Evolutionary conservation across 768 basidiomycete species (phyloP).

Genomic region (Brasilioporus rufonigricans): DNA sequence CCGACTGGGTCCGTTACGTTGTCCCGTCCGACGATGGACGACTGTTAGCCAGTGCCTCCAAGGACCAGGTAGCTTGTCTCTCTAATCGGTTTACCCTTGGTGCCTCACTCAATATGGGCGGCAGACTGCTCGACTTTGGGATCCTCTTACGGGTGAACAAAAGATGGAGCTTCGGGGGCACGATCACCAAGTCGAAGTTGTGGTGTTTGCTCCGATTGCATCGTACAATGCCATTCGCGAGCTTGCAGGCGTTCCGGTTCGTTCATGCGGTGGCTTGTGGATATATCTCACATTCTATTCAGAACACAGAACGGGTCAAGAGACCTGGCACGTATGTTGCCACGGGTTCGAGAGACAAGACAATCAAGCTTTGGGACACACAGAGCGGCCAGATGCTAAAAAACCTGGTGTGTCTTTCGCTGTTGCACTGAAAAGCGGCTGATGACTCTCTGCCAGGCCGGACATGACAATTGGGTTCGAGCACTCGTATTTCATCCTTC

Average conservation of each 20-base stretch:
- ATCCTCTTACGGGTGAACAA: constrained; percentile 67
- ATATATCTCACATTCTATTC: background rate
- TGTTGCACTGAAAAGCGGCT: constrained; percentile 1
- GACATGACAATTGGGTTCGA: constrained; percentile 90
- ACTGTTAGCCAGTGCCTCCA: constrained; percentile 76
- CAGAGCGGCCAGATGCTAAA: constrained; percentile 77
- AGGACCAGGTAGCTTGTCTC: constrained; percentile 67
- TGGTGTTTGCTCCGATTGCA: constrained; percentile 75
- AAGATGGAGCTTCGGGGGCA: constrained; percentile 86
- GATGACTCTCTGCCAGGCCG: constrained; percentile 42
- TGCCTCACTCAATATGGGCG: background rate
- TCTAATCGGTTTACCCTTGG: background rate
- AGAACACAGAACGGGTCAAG: constrained; percentile 53
- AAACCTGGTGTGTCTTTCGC: constrained; percentile 51
- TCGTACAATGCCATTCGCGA: constrained; percentile 77
- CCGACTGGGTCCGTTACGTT: constrained; percentile 80
- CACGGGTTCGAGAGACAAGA: constrained; percentile 88
- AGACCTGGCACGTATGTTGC: constrained; percentile 61
- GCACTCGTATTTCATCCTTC: constrained; percentile 87
- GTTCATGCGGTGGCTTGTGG: constrained; percentile 22
- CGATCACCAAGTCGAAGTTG: constrained; percentile 81
- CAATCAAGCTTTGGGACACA: constrained; percentile 89
- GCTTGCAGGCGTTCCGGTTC: constrained; percentile 67
- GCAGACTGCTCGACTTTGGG: constrained; percentile 78
- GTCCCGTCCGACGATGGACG: constrained; percentile 69